phyloP scores from a whole-genome alignment of 257 asterid genomes.

The Primulina tabacum region DNA sequence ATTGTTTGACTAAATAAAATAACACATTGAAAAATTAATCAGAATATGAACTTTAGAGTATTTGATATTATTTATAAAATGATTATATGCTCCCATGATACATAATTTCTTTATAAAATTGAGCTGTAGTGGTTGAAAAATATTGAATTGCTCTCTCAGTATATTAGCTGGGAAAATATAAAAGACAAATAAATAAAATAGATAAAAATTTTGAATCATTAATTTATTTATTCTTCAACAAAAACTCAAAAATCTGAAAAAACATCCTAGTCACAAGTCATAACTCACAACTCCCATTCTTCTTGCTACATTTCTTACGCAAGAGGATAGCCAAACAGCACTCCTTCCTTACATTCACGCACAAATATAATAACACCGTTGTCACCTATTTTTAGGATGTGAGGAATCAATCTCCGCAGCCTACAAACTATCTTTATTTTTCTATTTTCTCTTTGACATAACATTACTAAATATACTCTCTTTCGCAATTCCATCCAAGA shows the following conservation, averaged over 20 bases:
- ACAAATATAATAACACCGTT: conserved; percentile 24
- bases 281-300: conserved; percentile 32
- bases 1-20: neutral
- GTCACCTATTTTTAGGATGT: conserved; percentile 34
- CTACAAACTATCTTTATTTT: conserved; percentile 34
- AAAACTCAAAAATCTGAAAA: conserved; percentile 20
- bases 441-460: conserved; percentile 28
- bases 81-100: no score
- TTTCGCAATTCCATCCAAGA: conserved; percentile 46
- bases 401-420: conserved; percentile 35
- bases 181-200: conserved; percentile 1
- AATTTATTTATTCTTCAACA: conserved; percentile 2
- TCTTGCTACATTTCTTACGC: conserved; percentile 33
- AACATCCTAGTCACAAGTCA: conserved; percentile 7
- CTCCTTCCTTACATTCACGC: conserved; percentile 19
- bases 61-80: no score
- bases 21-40: no score
- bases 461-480: conserved; percentile 33
- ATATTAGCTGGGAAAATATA: conserved; percentile 3
- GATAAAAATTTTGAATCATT: conserved; percentile 20
- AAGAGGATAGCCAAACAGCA: conserved; percentile 37
- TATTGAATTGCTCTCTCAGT: neutral
- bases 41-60: neutral
- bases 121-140: neutral
- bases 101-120: no score